phyloP scores from a whole-genome alignment of 2,329 filamentous ascomycete genomes.

The Verticillium longisporum region DNA sequence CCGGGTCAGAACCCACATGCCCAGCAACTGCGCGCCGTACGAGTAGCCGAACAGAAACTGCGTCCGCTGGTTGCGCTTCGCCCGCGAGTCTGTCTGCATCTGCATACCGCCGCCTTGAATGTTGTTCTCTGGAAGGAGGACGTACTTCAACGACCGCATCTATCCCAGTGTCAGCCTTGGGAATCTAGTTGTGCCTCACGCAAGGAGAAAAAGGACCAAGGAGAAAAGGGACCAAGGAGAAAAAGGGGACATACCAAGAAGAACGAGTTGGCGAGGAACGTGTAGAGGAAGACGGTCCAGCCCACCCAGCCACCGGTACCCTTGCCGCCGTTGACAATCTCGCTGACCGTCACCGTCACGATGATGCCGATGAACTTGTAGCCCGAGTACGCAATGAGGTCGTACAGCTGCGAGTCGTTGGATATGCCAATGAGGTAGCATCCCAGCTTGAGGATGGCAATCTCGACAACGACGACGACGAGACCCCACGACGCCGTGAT shows the following conservation, averaged over 20 bases:
- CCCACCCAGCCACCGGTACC: constrained; percentile 83
- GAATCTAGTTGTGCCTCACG: too few relatives aligned
- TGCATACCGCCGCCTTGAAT: constrained; percentile 38
- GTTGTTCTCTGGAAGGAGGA: constrained; percentile 79
- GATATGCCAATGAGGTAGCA: constrained; percentile 92
- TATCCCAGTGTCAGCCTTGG: constrained; percentile 26
- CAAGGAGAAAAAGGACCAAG: too few relatives aligned
- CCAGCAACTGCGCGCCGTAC: constrained; percentile 86
- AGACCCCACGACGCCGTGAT: constrained; percentile 84
- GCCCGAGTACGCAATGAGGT: constrained; percentile 91
- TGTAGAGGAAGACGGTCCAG: constrained; percentile 86
- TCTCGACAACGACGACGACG: constrained; percentile 78
- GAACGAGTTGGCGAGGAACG: constrained; percentile 88
- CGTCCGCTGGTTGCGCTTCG: constrained; percentile 79
- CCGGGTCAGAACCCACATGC: constrained; percentile 73
- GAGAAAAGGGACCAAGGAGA: too few relatives aligned
- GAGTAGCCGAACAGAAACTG: constrained; percentile 93
- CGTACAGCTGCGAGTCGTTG: constrained; percentile 87
- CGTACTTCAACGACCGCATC: constrained; percentile 94
- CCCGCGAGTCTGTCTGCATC: constrained; percentile 61
- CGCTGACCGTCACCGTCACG: constrained; percentile 73
- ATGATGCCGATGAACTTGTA: constrained; percentile 99
- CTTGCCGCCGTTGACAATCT: constrained; percentile 69
- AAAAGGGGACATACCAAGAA: constrained; percentile 65
- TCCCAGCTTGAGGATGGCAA: constrained; percentile 82